phyloP scores from a whole-genome alignment of 1,139 yeast genomes.

The Taphrina betulina region DNA sequence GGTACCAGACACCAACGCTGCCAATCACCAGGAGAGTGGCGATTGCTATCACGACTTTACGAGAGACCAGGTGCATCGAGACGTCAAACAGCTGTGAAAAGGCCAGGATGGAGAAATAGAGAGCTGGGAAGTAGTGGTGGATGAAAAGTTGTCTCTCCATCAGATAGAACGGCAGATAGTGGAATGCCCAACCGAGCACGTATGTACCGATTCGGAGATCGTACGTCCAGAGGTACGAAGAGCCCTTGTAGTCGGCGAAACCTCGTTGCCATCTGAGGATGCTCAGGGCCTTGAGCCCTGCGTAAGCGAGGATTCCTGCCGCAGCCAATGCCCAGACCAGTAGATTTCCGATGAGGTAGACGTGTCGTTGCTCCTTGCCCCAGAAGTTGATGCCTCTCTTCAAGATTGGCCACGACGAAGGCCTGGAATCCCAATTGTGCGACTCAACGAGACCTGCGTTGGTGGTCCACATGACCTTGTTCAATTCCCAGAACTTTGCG shows the following conservation, averaged over 20 bases:
- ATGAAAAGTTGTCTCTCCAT: constrained; percentile 94
- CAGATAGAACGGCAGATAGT: constrained; percentile 80
- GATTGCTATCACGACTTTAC: constrained; percentile 46
- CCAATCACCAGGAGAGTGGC: constrained; percentile 52
- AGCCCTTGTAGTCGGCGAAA: constrained; percentile 43
- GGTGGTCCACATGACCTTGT: constrained; percentile 86
- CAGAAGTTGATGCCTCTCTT: constrained; percentile 94
- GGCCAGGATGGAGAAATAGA: constrained; percentile 82
- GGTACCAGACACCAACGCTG: constrained; percentile 58
- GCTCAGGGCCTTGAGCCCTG: constrained; percentile 55
- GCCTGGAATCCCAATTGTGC: constrained; percentile 85
- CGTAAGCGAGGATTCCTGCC: constrained; percentile 56
- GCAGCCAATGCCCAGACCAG: constrained; percentile 87
- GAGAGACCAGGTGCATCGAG: constrained; percentile 41
- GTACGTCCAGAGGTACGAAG: constrained; percentile 64
- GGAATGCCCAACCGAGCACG: constrained; percentile 77
- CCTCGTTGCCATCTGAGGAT: constrained; percentile 72
- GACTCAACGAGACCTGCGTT: constrained; percentile 81
- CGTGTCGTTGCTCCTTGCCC: constrained; percentile 72
- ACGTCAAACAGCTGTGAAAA: constrained; percentile 80
- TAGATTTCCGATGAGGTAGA: constrained; percentile 88
- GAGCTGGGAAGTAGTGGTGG: constrained; percentile 89
- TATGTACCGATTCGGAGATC: constrained; percentile 68
- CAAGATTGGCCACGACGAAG: constrained; percentile 85
- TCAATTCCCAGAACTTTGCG: constrained; percentile 72